Conservation (phyloP, 805 yeast species). For the Candida saitoana region DNA sequence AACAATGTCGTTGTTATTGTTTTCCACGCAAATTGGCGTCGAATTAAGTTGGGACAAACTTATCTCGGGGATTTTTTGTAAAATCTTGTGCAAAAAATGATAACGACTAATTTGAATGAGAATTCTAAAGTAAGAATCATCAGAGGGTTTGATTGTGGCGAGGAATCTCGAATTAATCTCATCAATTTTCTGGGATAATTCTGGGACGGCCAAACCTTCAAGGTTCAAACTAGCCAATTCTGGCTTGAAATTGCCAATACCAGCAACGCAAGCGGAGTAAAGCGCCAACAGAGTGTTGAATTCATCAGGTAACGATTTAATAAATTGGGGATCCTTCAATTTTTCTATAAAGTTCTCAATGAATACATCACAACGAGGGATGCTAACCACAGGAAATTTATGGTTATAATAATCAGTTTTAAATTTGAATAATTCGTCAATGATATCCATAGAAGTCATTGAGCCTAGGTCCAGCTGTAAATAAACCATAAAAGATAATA, state of each 20-base stretch:
- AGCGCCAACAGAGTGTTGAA: not conserved
- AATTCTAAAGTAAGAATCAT: constrained; percentile 15
- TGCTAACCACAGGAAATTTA: not conserved
- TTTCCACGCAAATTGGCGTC: not conserved
- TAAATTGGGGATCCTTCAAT: not conserved
- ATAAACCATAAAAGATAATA: not conserved
- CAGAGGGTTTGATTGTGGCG: not conserved
- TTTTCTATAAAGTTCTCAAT: constrained; percentile 1
- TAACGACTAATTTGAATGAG: constrained; percentile 23
- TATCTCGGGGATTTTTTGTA: constrained; percentile 5
- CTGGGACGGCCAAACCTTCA: constrained; percentile 14
- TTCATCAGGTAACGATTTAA: not conserved
- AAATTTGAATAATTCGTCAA: not conserved
- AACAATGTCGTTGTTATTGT: not conserved
- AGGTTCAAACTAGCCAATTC: constrained; percentile 19
- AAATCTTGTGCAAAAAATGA: constrained; percentile 16
- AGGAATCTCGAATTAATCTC: constrained; percentile 1
- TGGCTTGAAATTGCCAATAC: constrained; percentile 2
- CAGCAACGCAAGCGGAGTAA: not conserved
- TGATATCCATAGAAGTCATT: not conserved
- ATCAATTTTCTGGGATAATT: constrained; percentile 15
- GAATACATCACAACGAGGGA: not conserved
- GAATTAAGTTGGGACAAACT: not conserved
- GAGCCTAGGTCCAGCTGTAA: not conserved
- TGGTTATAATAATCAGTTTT: not conserved